Evolutionary conservation across 768 basidiomycete genomes (phyloP).

Genomic region (Piloderma croceum): DNA sequence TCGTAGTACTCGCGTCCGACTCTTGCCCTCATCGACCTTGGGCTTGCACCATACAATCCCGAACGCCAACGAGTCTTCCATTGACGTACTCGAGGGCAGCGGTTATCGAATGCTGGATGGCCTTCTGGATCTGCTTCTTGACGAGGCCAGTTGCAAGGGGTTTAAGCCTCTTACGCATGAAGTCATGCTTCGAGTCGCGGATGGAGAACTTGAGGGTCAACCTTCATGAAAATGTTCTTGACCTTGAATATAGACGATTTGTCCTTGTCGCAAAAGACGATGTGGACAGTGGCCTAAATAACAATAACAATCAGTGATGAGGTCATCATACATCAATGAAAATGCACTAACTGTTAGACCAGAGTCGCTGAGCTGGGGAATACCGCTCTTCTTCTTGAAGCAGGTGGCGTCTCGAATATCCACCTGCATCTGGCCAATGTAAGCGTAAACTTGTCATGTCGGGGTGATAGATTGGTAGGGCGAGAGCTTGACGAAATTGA

Average conservation of each 20-base stretch:
- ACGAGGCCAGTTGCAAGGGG: conserved; percentile 77
- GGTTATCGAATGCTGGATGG: conserved; percentile 58
- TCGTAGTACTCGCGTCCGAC: conserved; percentile 50
- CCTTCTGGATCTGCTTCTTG: conserved; percentile 67
- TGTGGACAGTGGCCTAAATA: conserved; percentile 47
- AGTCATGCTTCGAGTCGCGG: conserved; percentile 85
- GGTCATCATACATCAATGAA: neutral
- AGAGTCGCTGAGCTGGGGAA: conserved; percentile 73
- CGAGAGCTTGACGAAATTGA: conserved; percentile 77
- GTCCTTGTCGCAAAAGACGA: conserved; percentile 61
- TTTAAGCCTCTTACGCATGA: conserved; percentile 78
- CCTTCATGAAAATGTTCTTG: conserved; percentile 66
- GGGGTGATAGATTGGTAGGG: no score
- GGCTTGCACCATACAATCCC: conserved; percentile 64
- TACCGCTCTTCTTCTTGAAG: conserved; percentile 79
- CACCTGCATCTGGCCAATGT: conserved; percentile 82
- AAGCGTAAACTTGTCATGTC: conserved; percentile 68
- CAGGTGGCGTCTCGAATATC: conserved; percentile 94
- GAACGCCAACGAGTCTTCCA: conserved; percentile 81
- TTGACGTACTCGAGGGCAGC: conserved; percentile 86
- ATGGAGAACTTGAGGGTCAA: conserved; percentile 88
- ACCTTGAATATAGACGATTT: conserved; percentile 68
- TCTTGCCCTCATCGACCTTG: conserved; percentile 33
- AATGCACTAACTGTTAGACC: conserved; percentile 58
- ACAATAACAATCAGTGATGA: no score